Base-by-base conservation (phyloP, 768 basidiomycete genomes). In the Boletus pseudo-olivaceus region DNA sequence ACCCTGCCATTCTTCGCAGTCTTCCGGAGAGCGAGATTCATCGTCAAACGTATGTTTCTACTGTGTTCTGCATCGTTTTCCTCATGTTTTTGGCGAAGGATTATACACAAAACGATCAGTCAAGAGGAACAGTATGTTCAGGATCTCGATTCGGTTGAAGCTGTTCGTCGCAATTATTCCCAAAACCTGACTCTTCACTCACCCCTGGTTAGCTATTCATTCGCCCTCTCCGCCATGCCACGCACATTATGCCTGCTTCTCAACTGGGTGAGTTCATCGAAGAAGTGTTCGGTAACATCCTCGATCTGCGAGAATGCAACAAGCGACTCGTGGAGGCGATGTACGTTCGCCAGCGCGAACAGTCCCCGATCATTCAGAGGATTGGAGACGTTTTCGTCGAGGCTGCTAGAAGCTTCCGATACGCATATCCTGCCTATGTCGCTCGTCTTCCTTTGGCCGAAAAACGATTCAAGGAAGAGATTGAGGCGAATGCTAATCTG, bases 361-460 rank as follows among this genome's bases (percentile, higher is more conserved):
- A 94, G 57, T 82, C 80, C 0, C 87, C 89, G 0, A 80, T 97
- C 49, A 90, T 98, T 34, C 80, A 84, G 56, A 79, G 81, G 39
- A 89, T 98, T 23, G 95, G 96, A 0, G 93, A 96, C 64, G 82
- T 97, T 44, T 92, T 96, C 67, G 75, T 97, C 37, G 82, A 87
- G 27, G 87, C 89, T 7, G 94, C 93, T 1, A 82, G 89, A 6
- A 90, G 94, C 62, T 97, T 97, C 74, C 80, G 90, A 40, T 75
- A 85, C 34, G 85, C 87, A 3, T 98, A 98, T 66, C 90, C 93
- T 3, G 80, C 79, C 7, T 97, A 95, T 62, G 80, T 92, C 33
- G 91, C 90, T 1, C 86, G 90, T 68, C 79, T 93, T 41, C 93
- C 92, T 1, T 72, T 86, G 7, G 93, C 92, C 1, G 93, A 95